Base-by-base conservation (phyloP, 2,329 filamentous ascomycete species). In the Diatrype stigma region DNA sequence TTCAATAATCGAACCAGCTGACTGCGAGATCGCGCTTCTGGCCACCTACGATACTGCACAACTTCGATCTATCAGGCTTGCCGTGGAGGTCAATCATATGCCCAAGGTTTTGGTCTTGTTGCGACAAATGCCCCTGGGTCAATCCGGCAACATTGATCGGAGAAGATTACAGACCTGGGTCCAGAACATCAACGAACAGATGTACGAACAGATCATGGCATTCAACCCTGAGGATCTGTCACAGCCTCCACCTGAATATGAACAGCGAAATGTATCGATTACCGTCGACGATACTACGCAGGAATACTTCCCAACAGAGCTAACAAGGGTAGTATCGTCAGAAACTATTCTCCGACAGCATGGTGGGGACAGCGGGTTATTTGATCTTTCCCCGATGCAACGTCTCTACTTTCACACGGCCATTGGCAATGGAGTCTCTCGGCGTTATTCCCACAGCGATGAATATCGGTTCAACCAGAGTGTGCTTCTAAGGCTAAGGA, bases 371-470 rank as follows among this genome's bases (percentile, higher is more conserved):
- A 50, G 59, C 8, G 70, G 71, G 19, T 66, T 53, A 30, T 80
- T 78, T 54, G 72, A 73, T 10, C 67, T 81, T 10, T 76, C 78
- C 1, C 73, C 78, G 3, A 80, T 80, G 73, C 78, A 81, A 62
- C 73, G 75, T 49, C 66, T 81, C 3, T 78, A 77, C 58, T 79
- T 81, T 47, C 68, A 76, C 54, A 77, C 75, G 0, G 62, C 67
- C 2, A 73, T 77, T 61, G 72, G 72, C 4, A 68, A 66, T 1
- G 63, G 69, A 45, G 51, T 59, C 11, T 62, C 63, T 23, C 57
- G 63, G 14, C 60, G 69, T 23, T 59, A 61, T 35, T 51, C 59
- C 1, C 50, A 56, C 3, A 67, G 69, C 2, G 68, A 69, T 1
- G 71, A 65, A 21, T 75, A 73, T 52, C 70, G 76, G 2, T 80